A percentile compares a stretch with the other conserved stretches of the same genome.
Conservation (phyloP, 257 asterid genomes). For the Solanum appendiculatum region DNA sequence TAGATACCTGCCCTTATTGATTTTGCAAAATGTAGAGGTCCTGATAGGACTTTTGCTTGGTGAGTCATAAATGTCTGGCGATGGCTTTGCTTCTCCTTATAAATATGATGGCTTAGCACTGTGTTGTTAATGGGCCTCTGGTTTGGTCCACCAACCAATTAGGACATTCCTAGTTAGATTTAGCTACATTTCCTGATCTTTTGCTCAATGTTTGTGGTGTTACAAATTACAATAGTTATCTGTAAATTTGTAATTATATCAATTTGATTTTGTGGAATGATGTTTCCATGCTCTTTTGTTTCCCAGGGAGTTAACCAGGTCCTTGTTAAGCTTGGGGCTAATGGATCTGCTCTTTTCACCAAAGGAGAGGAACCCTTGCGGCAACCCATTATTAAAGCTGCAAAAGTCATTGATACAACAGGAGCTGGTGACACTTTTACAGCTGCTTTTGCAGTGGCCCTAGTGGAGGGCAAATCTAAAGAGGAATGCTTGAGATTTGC, state of each 20-base stretch:
- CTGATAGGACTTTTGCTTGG: not conserved
- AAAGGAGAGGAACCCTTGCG: slow-evolving; percentile 70
- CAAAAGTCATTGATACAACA: slow-evolving; percentile 78
- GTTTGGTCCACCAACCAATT: not conserved
- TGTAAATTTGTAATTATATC: not conserved
- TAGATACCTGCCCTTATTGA: not conserved
- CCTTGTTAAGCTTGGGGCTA: slow-evolving; percentile 84
- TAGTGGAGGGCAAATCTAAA: slow-evolving; percentile 77
- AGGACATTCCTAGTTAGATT: not conserved
- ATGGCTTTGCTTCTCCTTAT: not conserved
- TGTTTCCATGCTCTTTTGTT: not conserved
- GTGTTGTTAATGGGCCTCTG: not conserved
- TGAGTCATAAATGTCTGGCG: not conserved
- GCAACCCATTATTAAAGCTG: slow-evolving; percentile 69
- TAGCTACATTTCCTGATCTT: not conserved
- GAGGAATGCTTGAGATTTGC: slow-evolving; percentile 77
- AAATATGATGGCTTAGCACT: not conserved
- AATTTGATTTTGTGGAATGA: not conserved
- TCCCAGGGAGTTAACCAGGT: slow-evolving; percentile 87
- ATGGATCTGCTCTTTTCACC: slow-evolving; percentile 70
- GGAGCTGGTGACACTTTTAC: slow-evolving; percentile 99
- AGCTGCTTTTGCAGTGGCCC: slow-evolving; percentile 90
- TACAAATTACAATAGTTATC: not conserved
- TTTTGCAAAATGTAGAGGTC: not conserved
- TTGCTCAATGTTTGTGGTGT: not conserved